Base-by-base conservation (phyloP, 2,329 filamentous ascomycete genomes). In the Colletotrichum tofieldiae region DNA sequence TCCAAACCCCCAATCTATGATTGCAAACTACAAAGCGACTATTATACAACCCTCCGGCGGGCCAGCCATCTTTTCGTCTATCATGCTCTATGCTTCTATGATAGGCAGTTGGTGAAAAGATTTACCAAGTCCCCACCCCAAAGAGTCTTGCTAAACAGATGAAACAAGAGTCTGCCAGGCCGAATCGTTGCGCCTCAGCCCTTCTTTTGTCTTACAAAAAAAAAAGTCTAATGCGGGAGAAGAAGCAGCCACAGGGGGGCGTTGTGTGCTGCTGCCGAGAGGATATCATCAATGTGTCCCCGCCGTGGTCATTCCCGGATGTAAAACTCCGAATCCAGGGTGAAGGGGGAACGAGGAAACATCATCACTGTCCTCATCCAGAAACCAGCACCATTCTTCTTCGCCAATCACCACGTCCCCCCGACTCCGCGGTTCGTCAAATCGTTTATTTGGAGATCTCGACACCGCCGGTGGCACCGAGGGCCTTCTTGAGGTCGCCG, bases 381-480 rank as follows among this genome's bases (percentile, higher is more conserved):
- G 54, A 67, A 67, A 49, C 49, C 73, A 71, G 65, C 58, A 58
- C 62, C 63, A 58, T 29, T 62, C 41, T 63, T 70, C 71, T 52
- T 62, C 55, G n/a, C 61, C 66, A 45, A 58, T 52, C 29, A 32
- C 49, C 52, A 43, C 58, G 59, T 55, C 49, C 65, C 54, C 37
- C 9, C 59, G 14, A 55, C 59, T 37, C 43, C 32, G 54, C 58
- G 20, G 16, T 32, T 60, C 39, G n/a, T 67, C 12, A 37, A 61
- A 35, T 56, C 52, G 23, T 51, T 83, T 84, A 84, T 79, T 86
- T 86, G 74, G 81, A 82, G 75, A 94, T 93, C 84, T 95, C 93
- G 43, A 95, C 91, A 84, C 93, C 93, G n/a, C 92, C 92, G 18
- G 88, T 90, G 63, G 93, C 94, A 67, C 92, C 92, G 5, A 94